Percentiles rank a stretch among this genome's conserved stretches.
These are phyloP conservation scores for Cutaneotrichosporon sp. DNA, from an alignment of 1,284 basidiomycete genomes.

Conservation along the genomic window DNA sequence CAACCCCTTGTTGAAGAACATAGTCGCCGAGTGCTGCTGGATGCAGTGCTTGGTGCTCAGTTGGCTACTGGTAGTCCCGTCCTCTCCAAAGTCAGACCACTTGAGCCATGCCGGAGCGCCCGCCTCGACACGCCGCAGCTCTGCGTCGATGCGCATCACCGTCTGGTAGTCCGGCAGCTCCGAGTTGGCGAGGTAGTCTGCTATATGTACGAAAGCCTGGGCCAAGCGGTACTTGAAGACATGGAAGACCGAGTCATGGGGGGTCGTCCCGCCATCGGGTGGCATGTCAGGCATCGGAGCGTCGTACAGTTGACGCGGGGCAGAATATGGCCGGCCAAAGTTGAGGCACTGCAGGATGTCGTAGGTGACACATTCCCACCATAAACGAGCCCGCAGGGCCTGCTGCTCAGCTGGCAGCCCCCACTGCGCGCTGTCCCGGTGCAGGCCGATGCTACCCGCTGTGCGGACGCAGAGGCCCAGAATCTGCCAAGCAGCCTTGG, in stretches of 20 bases:
- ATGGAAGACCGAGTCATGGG: constrained; percentile 27
- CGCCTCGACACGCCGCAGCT: constrained; percentile 24
- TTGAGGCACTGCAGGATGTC: constrained; percentile 33
- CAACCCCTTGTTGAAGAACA: constrained; percentile 32
- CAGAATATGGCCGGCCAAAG: constrained; percentile 34
- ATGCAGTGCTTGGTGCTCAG: constrained; percentile 21
- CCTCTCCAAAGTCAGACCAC: constrained; percentile 23
- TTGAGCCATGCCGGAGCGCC: constrained; percentile 27
- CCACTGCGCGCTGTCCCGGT: constrained; percentile 31
- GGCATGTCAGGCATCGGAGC: constrained; percentile 20
- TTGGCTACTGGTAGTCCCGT: not conserved
- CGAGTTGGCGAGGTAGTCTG: constrained; percentile 26
- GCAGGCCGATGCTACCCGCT: constrained; percentile 23
- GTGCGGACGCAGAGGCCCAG: constrained; percentile 27
- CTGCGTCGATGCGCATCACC: constrained; percentile 28
- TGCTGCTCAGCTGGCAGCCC: constrained; percentile 25
- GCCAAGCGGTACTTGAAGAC: constrained; percentile 26
- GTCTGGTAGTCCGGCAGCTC: constrained; percentile 28
- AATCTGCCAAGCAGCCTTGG: constrained; percentile 27
- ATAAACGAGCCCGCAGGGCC: constrained; percentile 21
- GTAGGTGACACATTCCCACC: constrained; percentile 30
- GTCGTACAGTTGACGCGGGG: constrained; percentile 26
- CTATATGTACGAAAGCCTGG: constrained; percentile 23
- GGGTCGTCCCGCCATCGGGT: constrained; percentile 13
- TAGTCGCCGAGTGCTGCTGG: constrained; percentile 30